phyloP scores from a whole-genome alignment of 2,329 filamentous ascomycete species.

The Metarhizium robertsii region DNA sequence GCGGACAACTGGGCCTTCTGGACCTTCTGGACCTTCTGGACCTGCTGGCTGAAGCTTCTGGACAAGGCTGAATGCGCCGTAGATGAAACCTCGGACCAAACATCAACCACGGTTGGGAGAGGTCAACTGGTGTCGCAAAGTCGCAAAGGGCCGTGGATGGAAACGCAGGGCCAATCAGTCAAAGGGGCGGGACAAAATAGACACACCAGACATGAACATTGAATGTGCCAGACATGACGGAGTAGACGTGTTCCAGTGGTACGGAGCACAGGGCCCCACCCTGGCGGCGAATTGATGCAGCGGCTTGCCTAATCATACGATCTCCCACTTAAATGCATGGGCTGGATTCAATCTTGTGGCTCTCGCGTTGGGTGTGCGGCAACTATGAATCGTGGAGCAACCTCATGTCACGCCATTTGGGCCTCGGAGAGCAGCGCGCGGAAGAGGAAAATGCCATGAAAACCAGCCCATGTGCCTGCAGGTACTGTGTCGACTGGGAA shows the following conservation, averaged over 20 bases:
- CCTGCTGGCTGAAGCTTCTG: too few relatives aligned
- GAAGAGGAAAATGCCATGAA: not conserved
- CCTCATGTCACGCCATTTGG: slow-evolving; percentile 12
- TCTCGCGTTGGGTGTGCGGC: not conserved
- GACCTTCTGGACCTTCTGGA: too few relatives aligned
- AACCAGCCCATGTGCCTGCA: not conserved
- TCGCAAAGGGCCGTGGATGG: too few relatives aligned
- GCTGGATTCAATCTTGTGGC: slow-evolving; percentile 5
- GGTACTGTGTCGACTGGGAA: not conserved
- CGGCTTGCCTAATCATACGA: slow-evolving; percentile 8
- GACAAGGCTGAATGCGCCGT: too few relatives aligned
- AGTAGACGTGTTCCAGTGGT: too few relatives aligned
- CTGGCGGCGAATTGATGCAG: not conserved
- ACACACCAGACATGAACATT: too few relatives aligned
- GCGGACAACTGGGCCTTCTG: too few relatives aligned
- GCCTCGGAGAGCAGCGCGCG: not conserved
- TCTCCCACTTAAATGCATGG: slow-evolving; percentile 8
- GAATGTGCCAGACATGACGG: too few relatives aligned
- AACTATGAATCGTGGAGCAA: slow-evolving; percentile 1
- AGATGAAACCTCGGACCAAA: too few relatives aligned
- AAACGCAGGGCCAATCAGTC: too few relatives aligned
- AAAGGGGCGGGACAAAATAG: too few relatives aligned
- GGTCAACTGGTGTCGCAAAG: not conserved
- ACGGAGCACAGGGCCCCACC: not conserved
- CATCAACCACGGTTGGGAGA: too few relatives aligned